Evolutionary conservation across 768 basidiomycete species (phyloP).

Genomic region (Xerocomellus dryophilus): DNA sequence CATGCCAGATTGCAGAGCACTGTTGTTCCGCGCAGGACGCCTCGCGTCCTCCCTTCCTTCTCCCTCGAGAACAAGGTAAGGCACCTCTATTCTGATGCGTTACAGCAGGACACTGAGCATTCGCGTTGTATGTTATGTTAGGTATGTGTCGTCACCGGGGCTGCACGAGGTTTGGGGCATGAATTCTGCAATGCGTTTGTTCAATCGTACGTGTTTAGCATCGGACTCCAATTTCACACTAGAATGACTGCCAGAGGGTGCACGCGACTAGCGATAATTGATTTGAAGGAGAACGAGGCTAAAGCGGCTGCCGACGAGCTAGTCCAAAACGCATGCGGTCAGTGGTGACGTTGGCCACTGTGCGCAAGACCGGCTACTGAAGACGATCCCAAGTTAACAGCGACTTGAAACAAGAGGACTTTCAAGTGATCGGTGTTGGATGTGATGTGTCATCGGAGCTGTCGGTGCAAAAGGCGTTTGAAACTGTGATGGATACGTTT

Average conservation of each 20-base stretch:
- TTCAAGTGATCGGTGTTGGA: constrained; percentile 70
- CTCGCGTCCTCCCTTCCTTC: constrained; percentile 66
- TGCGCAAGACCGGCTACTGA: constrained; percentile 28
- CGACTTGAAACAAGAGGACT: constrained; percentile 50
- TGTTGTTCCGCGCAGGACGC: constrained; percentile 19
- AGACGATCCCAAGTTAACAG: constrained; percentile 47
- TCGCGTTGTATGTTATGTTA: constrained; percentile 28
- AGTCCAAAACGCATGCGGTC: constrained; percentile 48
- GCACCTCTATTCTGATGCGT: not conserved
- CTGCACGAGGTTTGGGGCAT: constrained; percentile 85
- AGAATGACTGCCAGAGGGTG: constrained; percentile 58
- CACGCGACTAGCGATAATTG: constrained; percentile 74
- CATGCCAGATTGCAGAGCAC: constrained; percentile 29
- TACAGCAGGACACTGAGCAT: not conserved
- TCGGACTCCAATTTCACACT: not conserved
- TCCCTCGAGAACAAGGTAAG: constrained; percentile 76
- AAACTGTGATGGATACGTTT: constrained; percentile 55
- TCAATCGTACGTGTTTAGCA: constrained; percentile 53
- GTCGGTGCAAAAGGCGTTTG: constrained; percentile 72
- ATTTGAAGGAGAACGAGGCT: constrained; percentile 72
- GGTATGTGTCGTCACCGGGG: constrained; percentile 93
- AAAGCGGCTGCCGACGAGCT: constrained; percentile 69
- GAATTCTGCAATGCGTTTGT: constrained; percentile 90
- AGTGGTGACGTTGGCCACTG: constrained; percentile 27
- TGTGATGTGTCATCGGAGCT: constrained; percentile 87